Evolutionary conservation across 495 filamentous ascomycete species (phyloP), one percentile per base, ranked within the genome.

Genomic region (Letharia columbiana): DNA sequence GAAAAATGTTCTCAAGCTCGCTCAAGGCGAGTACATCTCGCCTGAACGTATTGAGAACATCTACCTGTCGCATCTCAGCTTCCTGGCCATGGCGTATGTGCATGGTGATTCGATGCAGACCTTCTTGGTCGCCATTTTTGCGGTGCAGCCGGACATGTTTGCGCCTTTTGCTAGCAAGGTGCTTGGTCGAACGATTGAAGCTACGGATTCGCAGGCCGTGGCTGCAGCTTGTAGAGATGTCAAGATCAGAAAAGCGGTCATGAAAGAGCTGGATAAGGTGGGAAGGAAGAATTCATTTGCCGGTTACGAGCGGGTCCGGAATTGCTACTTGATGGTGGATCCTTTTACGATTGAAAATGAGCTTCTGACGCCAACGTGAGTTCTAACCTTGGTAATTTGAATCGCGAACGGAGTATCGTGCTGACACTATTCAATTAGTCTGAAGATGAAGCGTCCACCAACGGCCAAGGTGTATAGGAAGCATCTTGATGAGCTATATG

Each of bases 1-100:
- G 72, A 98, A 98, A 88, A 98, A 98, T 76, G 90, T 98, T 20
- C 87, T 98, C 73, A 98, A 98, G 83, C 84, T 98, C 54, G 89
- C 94, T 0, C 94, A 98, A 75, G 94, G 94, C 74, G 94, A 98
- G 80, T 98, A 98, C 75, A 90, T 98, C 70, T 97, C 92, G 40
- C 94, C 94, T 35, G 94, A 98, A 79, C 90, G 93, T 41, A 87
- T 98, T 72, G 94, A 98, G 81, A 96, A 96, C 77, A 86, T 95
- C 23, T 90, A 91, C 74, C 82, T 96, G 65, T 89, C 89, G 47
- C 89, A 88, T 78, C 83, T 87, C 62, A 88, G 83, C 67, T 84
- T 90, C 64, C 78, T 98, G 33, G 83, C 86, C 57, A 88, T 88
- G 73, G 93, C 85, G 4, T 96, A 91, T 68, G 90, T 97, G 42